Conservation (phyloP, 257 asterid species). For the Fraxinus pennsylvanica region DNA sequence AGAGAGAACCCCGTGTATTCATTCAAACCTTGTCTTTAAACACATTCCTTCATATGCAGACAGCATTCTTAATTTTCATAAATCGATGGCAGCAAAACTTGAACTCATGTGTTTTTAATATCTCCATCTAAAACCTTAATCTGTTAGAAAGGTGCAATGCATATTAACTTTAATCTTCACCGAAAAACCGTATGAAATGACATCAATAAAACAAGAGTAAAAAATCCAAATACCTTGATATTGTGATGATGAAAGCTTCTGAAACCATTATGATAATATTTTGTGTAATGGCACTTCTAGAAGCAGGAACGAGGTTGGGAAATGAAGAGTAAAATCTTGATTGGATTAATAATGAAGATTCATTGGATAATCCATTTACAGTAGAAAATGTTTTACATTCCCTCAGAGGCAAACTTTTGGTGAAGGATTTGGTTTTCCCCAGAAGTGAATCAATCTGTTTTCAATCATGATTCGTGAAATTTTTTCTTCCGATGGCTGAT, state of each 20-base stretch:
- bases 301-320: conserved; percentile 37
- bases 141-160: too few relatives aligned
- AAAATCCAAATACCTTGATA: conserved; percentile 44
- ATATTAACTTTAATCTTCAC: not conserved
- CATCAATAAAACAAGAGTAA: not conserved
- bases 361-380: conserved; percentile 25
- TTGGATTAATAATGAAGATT: conserved; percentile 15
- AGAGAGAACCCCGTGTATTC: too few relatives aligned
- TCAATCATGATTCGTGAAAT: conserved; percentile 37
- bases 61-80: too few relatives aligned
- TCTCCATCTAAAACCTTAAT: too few relatives aligned
- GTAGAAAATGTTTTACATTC: conserved; percentile 32
- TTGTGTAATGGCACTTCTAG: conserved; percentile 31
- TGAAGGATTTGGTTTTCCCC: conserved; percentile 24
- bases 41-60: too few relatives aligned
- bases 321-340: conserved; percentile 44
- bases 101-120: too few relatives aligned
- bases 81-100: too few relatives aligned
- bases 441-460: conserved; percentile 49
- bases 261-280: conserved; percentile 42
- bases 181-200: not conserved
- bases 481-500: not conserved
- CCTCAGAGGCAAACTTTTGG: not conserved
- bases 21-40: too few relatives aligned
- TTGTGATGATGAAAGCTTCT: conserved; percentile 50